These are phyloP conservation scores for Fusarium armeniacum DNA, from an alignment of 2,329 filamentous ascomycete genomes.

Conservation along the genomic window DNA sequence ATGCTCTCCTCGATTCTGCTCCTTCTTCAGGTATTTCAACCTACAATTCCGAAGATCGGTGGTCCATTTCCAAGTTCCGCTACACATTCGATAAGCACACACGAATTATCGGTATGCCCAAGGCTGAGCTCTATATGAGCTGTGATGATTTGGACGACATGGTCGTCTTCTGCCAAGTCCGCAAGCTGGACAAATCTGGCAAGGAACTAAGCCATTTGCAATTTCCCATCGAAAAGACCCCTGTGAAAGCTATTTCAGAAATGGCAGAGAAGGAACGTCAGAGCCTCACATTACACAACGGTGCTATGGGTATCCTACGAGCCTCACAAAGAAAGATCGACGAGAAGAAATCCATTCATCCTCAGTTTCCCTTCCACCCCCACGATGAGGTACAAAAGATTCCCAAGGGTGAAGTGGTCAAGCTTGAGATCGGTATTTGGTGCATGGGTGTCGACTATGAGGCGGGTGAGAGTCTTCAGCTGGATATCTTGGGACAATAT, in stretches of 20 bases:
- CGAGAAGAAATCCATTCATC: conserved; percentile 8
- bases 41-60: conserved; percentile 35
- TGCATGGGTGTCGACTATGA: conserved; percentile 29
- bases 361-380: conserved; percentile 24
- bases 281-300: conserved; percentile 26
- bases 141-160: conserved; percentile 31
- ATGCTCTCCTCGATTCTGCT: background rate
- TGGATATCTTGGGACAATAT: conserved; percentile 27
- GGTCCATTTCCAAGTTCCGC: conserved; percentile 36
- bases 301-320: conserved; percentile 19
- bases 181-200: conserved; percentile 21
- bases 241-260: conserved; percentile 3
- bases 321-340: conserved; percentile 27
- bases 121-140: conserved; percentile 38
- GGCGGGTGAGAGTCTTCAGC: conserved; percentile 2
- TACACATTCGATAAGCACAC: conserved; percentile 31
- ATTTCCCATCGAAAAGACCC: conserved; percentile 26
- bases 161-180: conserved; percentile 24
- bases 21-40: conserved; percentile 10
- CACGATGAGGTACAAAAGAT: conserved; percentile 23
- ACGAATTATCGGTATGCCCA: conserved; percentile 30
- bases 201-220: conserved; percentile 27
- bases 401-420: conserved; percentile 26
- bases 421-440: conserved; percentile 30
- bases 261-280: conserved; percentile 23